Base-by-base conservation (phyloP, 305 asterid genomes). In the Fraxinus paxiana region DNA sequence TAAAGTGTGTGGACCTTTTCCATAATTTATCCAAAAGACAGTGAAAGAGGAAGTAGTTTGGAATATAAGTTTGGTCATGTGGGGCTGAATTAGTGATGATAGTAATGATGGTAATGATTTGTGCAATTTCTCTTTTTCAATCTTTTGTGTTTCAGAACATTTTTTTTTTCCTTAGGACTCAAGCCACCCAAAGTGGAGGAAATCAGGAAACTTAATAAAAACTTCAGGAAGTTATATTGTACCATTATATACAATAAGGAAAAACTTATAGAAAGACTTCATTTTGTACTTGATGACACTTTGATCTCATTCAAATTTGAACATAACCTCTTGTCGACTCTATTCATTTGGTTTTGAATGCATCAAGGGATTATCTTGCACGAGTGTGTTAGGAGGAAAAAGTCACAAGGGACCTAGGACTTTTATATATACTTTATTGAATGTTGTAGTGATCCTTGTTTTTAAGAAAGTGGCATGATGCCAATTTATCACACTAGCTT, bases 61-160 rank as follows among this genome's bases (percentile, higher is more conserved):
- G 90, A 87, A 85, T 76, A 76, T 81, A 83, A 80, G 83, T 80
- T 76, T 54, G 77, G 43, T 73, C 38, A 2, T 63, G 88, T 81
- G 86, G 90, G 88, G 87, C 84, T 77, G 83, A 77, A 83, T 75
- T 87, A 84, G 87, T 91, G 93, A 88, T 89, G 87, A 84, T 79
- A 28, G 89, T 86, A 87, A 87, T 90, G 87, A 90, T 91, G 92
- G 83, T 82, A 61, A 77, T 85, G 87, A 87, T 82, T 75, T 79
- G 87, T 85, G 82, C 82, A 79, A 76, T 84, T 73, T 79, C 75
- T 46, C 88, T 79, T 76, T 82, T 80, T 71, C 24, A n/a, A 63
- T 37, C 81, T 86, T 80, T 79, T 61, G 78, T 67, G 28, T 56
- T 65, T n/a, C n/a, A 30, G 6, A 56, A 31, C 76, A 13, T 73